These are phyloP conservation scores for Tolypocladium ovalisporum DNA, from an alignment of 2,329 filamentous ascomycete species.

Conservation along the genomic window DNA sequence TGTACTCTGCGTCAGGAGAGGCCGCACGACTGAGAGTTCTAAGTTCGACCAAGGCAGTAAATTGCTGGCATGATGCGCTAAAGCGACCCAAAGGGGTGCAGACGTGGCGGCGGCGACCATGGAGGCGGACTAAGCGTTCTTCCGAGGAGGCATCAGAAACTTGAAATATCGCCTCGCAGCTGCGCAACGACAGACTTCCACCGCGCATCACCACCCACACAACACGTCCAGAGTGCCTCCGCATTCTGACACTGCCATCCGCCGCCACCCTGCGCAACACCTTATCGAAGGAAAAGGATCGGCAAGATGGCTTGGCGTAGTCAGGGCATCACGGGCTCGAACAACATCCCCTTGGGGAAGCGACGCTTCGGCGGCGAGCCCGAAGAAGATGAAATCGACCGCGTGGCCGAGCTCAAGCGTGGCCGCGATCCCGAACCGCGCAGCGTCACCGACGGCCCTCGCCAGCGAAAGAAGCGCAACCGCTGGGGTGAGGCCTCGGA, in stretches of 20 bases:
- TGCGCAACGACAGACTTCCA: too few species aligned
- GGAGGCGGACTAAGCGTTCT: not conserved
- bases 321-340: constrained; percentile 90
- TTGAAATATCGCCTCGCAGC: not conserved
- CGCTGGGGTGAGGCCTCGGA: constrained; percentile 95
- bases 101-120: too few species aligned
- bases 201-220: not conserved
- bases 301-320: constrained; percentile 55
- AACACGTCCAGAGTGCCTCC: not conserved
- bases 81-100: too few species aligned
- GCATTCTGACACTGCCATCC: not conserved
- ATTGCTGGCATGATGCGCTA: too few species aligned
- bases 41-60: too few species aligned
- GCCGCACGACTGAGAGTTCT: too few species aligned
- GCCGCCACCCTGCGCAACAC: not conserved
- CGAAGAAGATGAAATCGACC: constrained; percentile 26
- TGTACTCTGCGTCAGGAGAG: too few species aligned
- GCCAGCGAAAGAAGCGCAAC: constrained; percentile 95
- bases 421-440: constrained; percentile 84
- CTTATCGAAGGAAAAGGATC: not conserved
- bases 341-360: constrained; percentile 91
- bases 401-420: constrained; percentile 54
- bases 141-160: not conserved
- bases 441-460: constrained; percentile 60
- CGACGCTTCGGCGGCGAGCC: constrained; percentile 63